Base-by-base conservation (phyloP, 2,329 filamentous ascomycete species). In the Ceratocystis albifundus region DNA sequence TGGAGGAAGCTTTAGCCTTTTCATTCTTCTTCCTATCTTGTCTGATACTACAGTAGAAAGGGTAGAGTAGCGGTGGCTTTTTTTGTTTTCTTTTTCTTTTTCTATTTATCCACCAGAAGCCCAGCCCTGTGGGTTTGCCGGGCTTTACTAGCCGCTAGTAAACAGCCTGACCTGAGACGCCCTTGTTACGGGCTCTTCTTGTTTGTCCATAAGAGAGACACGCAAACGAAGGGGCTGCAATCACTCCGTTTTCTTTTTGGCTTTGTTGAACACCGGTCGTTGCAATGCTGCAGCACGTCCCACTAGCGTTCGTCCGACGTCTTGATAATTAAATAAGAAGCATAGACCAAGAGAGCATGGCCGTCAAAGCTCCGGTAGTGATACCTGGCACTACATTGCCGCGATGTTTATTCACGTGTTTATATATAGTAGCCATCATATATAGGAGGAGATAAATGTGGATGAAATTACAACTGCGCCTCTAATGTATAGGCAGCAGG, bases 101-200 rank as follows among this genome's bases (percentile, higher is more conserved):
- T 3, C 0, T 41, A n/a, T n/a, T n/a, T n/a, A n/a, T 41, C 2
- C 36, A 41, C 36, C 36, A 41, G 36, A 15, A 41, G 36, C 36
- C 36, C 22, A 53, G 48, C 48, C 15, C 8, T 53, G 30, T 7
- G 55, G 7, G 17, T n/a, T 25, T 59, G 55, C 15, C 17, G 8
- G 20, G 4, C 20, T 36, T n/a, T 20, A 17, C 55, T 10, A 28
- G 12, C 55, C 17, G 55, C 55, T 59, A 59, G 32, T 32, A 5
- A 36, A 25, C 55, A 28, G 55, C 55, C 55, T 59, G 28, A 59
- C 17, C 25, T 59, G 55, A 59, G 55, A 59, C 55, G 55, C 55
- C 17, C 55, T 59, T 59, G 55, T 36, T n/a, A 10, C 15, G 36
- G 12, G 55, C 6, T 57, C 22, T 57, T 57, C 22, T 57, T 36